A percentile compares a stretch with the other conserved stretches of the same genome.
These are phyloP conservation scores for Pyrus hybrid DNA, from an alignment of 331 rosid genomes.

Conservation along the genomic window DNA sequence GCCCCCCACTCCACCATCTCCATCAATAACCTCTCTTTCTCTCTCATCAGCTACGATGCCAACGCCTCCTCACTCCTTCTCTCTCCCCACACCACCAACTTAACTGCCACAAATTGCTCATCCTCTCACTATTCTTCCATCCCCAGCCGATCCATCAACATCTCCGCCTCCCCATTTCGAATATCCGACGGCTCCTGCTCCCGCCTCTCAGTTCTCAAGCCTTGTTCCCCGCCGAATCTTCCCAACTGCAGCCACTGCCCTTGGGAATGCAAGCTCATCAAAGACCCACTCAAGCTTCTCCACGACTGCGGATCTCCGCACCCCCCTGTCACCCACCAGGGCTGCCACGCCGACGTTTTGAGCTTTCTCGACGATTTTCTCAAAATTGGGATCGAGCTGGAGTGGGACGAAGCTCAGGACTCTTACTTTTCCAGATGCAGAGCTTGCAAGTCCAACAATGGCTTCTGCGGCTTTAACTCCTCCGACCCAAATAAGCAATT, in stretches of 20 bases:
- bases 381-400: slow-evolving; percentile 37
- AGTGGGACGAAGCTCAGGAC: slow-evolving; percentile 70
- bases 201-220: slow-evolving; percentile 48
- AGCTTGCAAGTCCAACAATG: slow-evolving; percentile 34
- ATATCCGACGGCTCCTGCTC: slow-evolving; percentile 55
- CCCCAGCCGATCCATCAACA: slow-evolving; percentile 45
- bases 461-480: slow-evolving; percentile 69
- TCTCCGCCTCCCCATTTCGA: slow-evolving; percentile 57
- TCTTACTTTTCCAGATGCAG: slow-evolving; percentile 53
- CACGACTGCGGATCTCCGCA: slow-evolving; percentile 42
- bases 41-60: slow-evolving; percentile 46
- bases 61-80: slow-evolving; percentile 49
- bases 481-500: slow-evolving; percentile 47
- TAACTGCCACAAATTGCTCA: slow-evolving; percentile 19
- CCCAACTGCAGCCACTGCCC: slow-evolving; percentile 68
- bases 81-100: slow-evolving; percentile 29
- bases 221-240: slow-evolving; percentile 51
- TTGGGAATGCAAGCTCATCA: slow-evolving; percentile 65
- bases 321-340: slow-evolving; percentile 26
- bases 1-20: slow-evolving; percentile 46
- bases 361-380: slow-evolving; percentile 42
- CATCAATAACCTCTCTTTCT: slow-evolving; percentile 60
- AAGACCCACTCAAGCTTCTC: slow-evolving; percentile 46
- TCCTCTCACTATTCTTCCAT: slow-evolving; percentile 22
- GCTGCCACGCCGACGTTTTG: slow-evolving; percentile 58